Evolutionary conservation across 345 rosid genomes (phyloP).

Genomic region (Arabidopsis thaliana): DNA sequence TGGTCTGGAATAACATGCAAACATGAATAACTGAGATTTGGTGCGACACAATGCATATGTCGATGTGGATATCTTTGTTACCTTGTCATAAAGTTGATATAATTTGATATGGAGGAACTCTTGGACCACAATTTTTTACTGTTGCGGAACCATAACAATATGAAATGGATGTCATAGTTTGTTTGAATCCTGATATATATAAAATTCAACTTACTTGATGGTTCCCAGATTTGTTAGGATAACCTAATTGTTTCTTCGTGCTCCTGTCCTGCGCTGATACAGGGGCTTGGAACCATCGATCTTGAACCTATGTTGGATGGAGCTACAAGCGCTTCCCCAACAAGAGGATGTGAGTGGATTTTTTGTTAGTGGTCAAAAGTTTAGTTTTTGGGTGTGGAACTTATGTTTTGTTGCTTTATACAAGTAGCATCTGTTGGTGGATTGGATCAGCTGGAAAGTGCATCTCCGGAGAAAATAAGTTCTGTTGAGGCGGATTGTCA

Average conservation of each 20-base stretch:
- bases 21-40: neutral
- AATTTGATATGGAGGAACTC: slow-evolving; percentile 7
- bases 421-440: slow-evolving; percentile 53
- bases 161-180: slow-evolving; percentile 6
- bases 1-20: slow-evolving; percentile 1
- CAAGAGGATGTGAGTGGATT: slow-evolving; percentile 30
- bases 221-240: slow-evolving; percentile 16
- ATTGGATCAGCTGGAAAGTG: slow-evolving; percentile 48
- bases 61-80: slow-evolving; percentile 7
- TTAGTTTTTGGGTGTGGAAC: neutral
- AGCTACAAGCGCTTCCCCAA: slow-evolving; percentile 31
- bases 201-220: slow-evolving; percentile 3
- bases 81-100: slow-evolving; percentile 19
- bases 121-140: neutral
- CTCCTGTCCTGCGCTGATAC: slow-evolving; percentile 4
- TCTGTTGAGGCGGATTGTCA: slow-evolving; percentile 51
- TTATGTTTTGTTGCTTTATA: slow-evolving; percentile 11
- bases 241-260: slow-evolving; percentile 16
- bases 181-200: neutral
- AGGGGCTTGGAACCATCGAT: slow-evolving; percentile 35
- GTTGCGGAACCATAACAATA: slow-evolving; percentile 7
- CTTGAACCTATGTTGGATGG: slow-evolving; percentile 32
- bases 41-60: neutral
- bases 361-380: neutral
- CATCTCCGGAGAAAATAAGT: slow-evolving; percentile 49